A percentile compares a stretch with the other conserved stretches of the same genome.
These are phyloP conservation scores for Blastobotrys petasosporus DNA, from an alignment of 1,139 yeast genomes.

Conservation along the genomic window DNA sequence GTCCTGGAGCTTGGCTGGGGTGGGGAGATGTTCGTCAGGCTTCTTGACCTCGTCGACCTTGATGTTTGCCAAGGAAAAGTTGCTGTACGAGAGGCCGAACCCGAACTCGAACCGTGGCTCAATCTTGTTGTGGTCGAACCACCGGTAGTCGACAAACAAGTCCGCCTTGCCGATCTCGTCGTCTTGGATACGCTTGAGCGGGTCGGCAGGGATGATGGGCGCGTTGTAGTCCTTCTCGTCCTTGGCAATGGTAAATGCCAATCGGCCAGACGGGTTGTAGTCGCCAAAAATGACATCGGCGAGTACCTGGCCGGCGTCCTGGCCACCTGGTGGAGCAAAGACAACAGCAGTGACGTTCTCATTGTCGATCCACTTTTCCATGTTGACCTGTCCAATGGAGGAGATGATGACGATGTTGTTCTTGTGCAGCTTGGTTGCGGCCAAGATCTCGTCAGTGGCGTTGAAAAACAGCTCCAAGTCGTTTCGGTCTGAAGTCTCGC, in stretches of 20 bases:
- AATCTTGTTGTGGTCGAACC: slow-evolving; percentile 51
- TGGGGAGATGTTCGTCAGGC: slow-evolving; percentile 46
- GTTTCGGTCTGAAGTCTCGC: slow-evolving; percentile 56
- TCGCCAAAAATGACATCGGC: slow-evolving; percentile 54
- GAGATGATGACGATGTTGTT: slow-evolving; percentile 55
- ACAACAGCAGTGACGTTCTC: slow-evolving; percentile 54
- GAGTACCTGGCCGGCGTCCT: slow-evolving; percentile 44
- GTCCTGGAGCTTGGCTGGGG: slow-evolving; percentile 41
- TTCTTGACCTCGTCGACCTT: slow-evolving; percentile 38
- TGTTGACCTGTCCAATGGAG: slow-evolving; percentile 53
- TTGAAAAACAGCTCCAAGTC: slow-evolving; percentile 54
- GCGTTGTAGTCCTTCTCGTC: slow-evolving; percentile 47
- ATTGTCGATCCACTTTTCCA: slow-evolving; percentile 55
- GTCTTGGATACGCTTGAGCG: slow-evolving; percentile 37
- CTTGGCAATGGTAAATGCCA: slow-evolving; percentile 59
- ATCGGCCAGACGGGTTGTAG: slow-evolving; percentile 53
- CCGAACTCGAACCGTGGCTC: slow-evolving; percentile 60
- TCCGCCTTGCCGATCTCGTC: slow-evolving; percentile 31
- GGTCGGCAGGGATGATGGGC: slow-evolving; percentile 34
- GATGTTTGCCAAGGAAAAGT: slow-evolving; percentile 37
- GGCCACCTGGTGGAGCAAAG: slow-evolving; percentile 54
- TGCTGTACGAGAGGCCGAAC: slow-evolving; percentile 53
- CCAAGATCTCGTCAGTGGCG: slow-evolving; percentile 49
- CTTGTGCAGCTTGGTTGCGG: slow-evolving; percentile 44
- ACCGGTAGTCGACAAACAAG: slow-evolving; percentile 44